These are phyloP conservation scores for Euphorbia pulcherrima DNA, from an alignment of 345 rosid genomes.

Conservation along the genomic window DNA sequence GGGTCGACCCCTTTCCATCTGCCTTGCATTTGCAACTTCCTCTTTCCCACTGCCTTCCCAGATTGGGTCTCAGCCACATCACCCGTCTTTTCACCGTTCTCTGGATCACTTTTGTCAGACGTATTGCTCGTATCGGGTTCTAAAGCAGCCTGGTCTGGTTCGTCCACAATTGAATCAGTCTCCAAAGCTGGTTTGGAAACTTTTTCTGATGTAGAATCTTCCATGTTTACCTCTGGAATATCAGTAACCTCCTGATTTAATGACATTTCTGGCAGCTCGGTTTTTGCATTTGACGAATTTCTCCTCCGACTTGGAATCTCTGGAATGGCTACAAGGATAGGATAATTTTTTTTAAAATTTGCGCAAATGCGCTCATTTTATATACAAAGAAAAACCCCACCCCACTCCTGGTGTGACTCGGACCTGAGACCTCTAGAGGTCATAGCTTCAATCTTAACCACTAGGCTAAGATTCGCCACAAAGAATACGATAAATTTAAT, in stretches of 20 bases:
- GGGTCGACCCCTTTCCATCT: constrained; percentile 96
- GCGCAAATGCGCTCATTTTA: no score
- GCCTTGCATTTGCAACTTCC: constrained; percentile 88
- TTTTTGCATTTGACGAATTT: constrained; percentile 22
- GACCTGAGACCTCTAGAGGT: no score
- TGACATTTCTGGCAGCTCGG: constrained; percentile 28
- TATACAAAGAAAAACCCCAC: no score
- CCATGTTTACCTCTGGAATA: constrained; percentile 26
- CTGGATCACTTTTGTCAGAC: constrained; percentile 31
- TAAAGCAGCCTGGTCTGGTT: constrained; percentile 20
- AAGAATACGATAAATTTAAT: no score
- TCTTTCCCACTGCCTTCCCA: constrained; percentile 48
- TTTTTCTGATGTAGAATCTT: constrained; percentile 34
- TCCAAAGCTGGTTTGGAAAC: constrained; percentile 36
- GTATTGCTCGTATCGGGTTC: constrained; percentile 30
- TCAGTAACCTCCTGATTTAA: constrained; percentile 33
- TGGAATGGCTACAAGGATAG: constrained; percentile 35
- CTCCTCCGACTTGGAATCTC: constrained; percentile 32
- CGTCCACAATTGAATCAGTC: constrained; percentile 36
- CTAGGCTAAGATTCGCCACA: no score
- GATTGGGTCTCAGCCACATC: constrained; percentile 40
- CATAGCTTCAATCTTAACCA: no score
- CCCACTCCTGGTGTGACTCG: no score
- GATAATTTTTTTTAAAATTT: no score
- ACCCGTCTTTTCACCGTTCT: constrained; percentile 27